These are phyloP conservation scores for Astraeus odoratus DNA, from an alignment of 768 basidiomycete genomes.

Conservation along the genomic window DNA sequence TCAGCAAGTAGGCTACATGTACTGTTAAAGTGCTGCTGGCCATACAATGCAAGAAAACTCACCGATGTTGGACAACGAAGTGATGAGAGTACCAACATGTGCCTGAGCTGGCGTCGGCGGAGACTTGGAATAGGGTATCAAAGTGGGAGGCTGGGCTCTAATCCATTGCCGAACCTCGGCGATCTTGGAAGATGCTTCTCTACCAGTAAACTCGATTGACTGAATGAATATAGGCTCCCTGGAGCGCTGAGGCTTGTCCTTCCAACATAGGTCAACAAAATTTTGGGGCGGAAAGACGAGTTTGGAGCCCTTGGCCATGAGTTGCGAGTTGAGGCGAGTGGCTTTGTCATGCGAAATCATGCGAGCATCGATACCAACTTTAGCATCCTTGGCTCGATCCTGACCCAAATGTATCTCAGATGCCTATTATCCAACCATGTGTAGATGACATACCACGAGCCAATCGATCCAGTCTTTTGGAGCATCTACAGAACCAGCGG, in stretches of 20 bases:
- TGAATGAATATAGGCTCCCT: slow-evolving; percentile 61
- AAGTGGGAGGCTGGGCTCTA: slow-evolving; percentile 45
- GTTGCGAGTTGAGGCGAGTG: slow-evolving; percentile 47
- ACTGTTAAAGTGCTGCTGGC: neutral
- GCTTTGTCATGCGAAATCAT: slow-evolving; percentile 75
- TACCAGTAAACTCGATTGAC: slow-evolving; percentile 62
- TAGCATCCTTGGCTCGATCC: slow-evolving; percentile 36
- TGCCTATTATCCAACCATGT: neutral
- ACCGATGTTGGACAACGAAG: slow-evolving; percentile 69
- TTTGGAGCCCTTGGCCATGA: slow-evolving; percentile 50
- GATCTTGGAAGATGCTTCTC: slow-evolving; percentile 67
- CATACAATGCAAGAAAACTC: slow-evolving; percentile 12
- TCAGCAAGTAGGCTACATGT: slow-evolving; percentile 70
- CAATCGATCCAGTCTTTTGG: slow-evolving; percentile 78
- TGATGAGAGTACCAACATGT: slow-evolving; percentile 62
- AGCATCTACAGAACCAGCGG: slow-evolving; percentile 43
- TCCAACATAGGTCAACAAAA: slow-evolving; percentile 77
- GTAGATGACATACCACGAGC: slow-evolving; percentile 45
- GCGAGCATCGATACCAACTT: slow-evolving; percentile 80
- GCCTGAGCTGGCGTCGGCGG: slow-evolving; percentile 54
- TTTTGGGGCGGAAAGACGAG: slow-evolving; percentile 80
- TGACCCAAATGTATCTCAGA: slow-evolving; percentile 14
- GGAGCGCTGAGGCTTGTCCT: slow-evolving; percentile 65
- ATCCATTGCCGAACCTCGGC: slow-evolving; percentile 66
- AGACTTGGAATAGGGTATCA: slow-evolving; percentile 55